Base-by-base conservation (phyloP, 257 asterid species). In the Nicotiana undulata region DNA sequence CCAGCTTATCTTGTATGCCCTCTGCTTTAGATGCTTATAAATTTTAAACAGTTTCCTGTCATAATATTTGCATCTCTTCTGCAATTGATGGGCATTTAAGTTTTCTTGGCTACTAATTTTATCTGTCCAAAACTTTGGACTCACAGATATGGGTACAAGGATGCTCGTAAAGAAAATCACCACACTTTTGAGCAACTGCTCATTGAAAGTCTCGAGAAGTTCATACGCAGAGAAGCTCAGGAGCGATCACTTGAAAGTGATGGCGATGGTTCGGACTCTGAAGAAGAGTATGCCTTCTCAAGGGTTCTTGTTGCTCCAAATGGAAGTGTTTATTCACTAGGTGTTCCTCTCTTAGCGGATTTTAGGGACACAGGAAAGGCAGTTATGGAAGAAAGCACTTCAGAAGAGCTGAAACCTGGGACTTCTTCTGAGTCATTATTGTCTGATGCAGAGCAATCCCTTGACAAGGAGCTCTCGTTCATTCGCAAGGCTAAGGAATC, bases 131-230 rank as follows among this genome's bases (percentile, higher is more conserved):
- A 20, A 58, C 37, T 60, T 58, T 78, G 74, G 81, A 18, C 44
- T 63, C 72, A 88, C 92, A 96, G 99, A 84, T 96, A 96, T 63
- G 99, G 99, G 29, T 96, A 96, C 97, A 96, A 94, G 91, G 99
- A 96, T 80, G 95, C 87, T 63, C 98, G 95, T 76, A 94, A 94
- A 88, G 98, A 94, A 90, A 92, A 88, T 86, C 97, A 91, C 89
- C 96, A 91, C 87, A 90, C 88, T 31, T 94, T 96, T 67, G 99
- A 96, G 92, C 97, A 96, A 88, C 86, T 94, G 86, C 91, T 94
- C 85, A 92, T 96, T 20, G 99, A 96, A 85, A 90, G 93, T 83
- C 97, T 96, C 20, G 97, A 94, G 85, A 94, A 90, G 91, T 94
- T 94, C 89, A 92, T 94, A 20, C 94, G 97, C 6, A 86, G 95